Base-by-base conservation (phyloP, 495 filamentous ascomycete genomes). In the Penicillium cinerascens region DNA sequence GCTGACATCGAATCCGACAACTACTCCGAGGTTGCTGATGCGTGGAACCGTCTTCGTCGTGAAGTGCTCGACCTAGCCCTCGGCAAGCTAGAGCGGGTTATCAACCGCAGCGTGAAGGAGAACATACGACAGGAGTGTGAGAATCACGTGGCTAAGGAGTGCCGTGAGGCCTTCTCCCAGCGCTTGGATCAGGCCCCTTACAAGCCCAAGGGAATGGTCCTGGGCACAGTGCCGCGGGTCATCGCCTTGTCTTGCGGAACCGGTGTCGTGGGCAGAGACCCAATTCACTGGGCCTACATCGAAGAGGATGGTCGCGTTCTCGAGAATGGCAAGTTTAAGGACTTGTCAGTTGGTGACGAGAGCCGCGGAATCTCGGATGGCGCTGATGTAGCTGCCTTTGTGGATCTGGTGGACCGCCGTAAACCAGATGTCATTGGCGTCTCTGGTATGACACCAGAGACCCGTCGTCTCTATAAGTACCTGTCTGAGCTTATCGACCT, bases 101-200 rank as follows among this genome's bases (percentile, higher is more conserved):
- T 97, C 54, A 82, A 87, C 37, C 91, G 89, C 68, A 87, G 87
- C 25, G 90, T 98, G 25, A 97, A 97, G 67, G 93, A 98, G 59
- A 91, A 87, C 49, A 76, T 98, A 46, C 85, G 89, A 54, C 89
- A 86, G 10, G 89, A 91, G 54, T 97, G 93, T 62, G 93, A 98
- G 65, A 91, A 95, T 52, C 82, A 88, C 53, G 80, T 98, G 42
- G 83, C 89, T 27, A 86, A 84, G 49, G 78, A 82, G 21, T 95
- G 90, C 61, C 87, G 92, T 11, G 87, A 92, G 49, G 84, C 87
- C 43, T 98, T 89, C 66, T 85, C 83, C 18, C 87, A 87, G 71
- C 85, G 87, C 60, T 82, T 98, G 27, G 95, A 98, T 65, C 93
- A 98, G 69, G 91, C 93, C 11, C 92, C 93, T 2, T 91, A 92